Base-by-base conservation (phyloP, 345 rosid species). In the Gossypium turneri region DNA sequence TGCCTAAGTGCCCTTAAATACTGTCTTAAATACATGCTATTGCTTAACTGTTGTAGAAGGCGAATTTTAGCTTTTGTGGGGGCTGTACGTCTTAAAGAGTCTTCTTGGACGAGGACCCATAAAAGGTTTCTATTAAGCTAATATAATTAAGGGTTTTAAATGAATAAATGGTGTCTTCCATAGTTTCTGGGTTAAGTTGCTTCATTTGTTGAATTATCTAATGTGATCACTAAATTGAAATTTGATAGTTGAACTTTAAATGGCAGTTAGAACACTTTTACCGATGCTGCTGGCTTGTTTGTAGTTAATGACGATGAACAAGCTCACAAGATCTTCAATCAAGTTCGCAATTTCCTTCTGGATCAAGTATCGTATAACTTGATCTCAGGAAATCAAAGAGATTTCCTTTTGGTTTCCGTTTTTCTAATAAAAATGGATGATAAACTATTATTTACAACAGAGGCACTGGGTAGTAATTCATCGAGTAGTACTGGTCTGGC, bases 1-100 rank as follows among this genome's bases (percentile, higher is more conserved):
- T 11, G 63, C 63, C 63, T 25, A 59, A 59, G 80, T 91, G 98
- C 82, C 98, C 97, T 81, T 91, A 86, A 52, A 44, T 13, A 5
- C 6, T 5, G 17, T 51, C n/a, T 51, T 19, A 57, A 57, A 22
- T 25, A 34, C 41, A 34, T 34, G 41, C 19, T 45, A 17, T 64
- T 10, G 5, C 61, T 22, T 12, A 4, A 47, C 12, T 57, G 51
- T 13, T 8, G 47, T 64, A 38, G 27, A 41, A n/a, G 16, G 51
- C 9, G 20, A 13, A 22, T 13, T 15, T 44, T 15, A 12, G 52
- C 69, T 64, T n/a, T 24, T 64, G 41, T 34, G 41, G 51, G 16
- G 51, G 43, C 16, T 65, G 22, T 43, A 66, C 17, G 53, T 50
- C 17, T 64, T 47, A 56, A 20, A 67, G 38, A 45, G 38, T 45